These are phyloP conservation scores for Vitis rotundifolia DNA, from an alignment of 164 flowering plant species.

Conservation along the genomic window DNA sequence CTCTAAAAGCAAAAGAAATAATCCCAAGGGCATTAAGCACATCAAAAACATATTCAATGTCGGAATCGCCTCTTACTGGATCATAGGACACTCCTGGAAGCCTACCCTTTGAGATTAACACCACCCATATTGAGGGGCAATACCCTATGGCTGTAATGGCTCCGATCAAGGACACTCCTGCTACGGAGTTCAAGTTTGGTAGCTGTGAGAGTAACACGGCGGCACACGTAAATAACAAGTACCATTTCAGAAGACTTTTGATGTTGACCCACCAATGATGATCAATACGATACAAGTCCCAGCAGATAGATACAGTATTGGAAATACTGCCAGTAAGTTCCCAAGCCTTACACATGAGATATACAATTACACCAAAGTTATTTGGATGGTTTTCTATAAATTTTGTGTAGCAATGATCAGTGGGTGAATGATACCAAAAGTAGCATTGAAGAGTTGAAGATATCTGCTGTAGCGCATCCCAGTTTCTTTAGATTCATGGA, in stretches of 20 bases:
- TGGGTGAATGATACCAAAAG: constrained; percentile 8
- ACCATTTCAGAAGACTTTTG: constrained; percentile 41
- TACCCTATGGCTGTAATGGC: constrained; percentile 7
- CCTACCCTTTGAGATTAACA: constrained; percentile 6
- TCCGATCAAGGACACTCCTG: constrained; percentile 8
- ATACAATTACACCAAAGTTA: too few relatives aligned
- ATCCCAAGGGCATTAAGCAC: constrained; percentile 52
- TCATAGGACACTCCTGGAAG: constrained; percentile 30
- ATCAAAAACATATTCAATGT: constrained; percentile 13
- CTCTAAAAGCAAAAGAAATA: constrained; percentile 61
- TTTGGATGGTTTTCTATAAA: too few relatives aligned
- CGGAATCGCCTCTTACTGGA: constrained; percentile 20
- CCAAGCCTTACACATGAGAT: constrained; percentile 52
- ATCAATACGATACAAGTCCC: constrained; percentile 67
- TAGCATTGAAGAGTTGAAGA: constrained; percentile 13
- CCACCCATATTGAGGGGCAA: constrained; percentile 14
- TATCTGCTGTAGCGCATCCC: constrained; percentile 20
- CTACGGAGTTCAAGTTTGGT: constrained; percentile 14
- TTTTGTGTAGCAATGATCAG: too few relatives aligned
- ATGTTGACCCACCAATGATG: constrained; percentile 58
- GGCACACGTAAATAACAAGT: constrained; percentile 9
- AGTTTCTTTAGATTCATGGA: constrained; percentile 13
- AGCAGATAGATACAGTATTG: constrained; percentile 66
- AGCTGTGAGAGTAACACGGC: constrained; percentile 1
- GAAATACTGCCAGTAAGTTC: constrained; percentile 43